Evolutionary conservation across 2,329 filamentous ascomycete species (phyloP), one percentile per base, ranked within the genome.

Genomic region (Exophiala viscosa): DNA sequence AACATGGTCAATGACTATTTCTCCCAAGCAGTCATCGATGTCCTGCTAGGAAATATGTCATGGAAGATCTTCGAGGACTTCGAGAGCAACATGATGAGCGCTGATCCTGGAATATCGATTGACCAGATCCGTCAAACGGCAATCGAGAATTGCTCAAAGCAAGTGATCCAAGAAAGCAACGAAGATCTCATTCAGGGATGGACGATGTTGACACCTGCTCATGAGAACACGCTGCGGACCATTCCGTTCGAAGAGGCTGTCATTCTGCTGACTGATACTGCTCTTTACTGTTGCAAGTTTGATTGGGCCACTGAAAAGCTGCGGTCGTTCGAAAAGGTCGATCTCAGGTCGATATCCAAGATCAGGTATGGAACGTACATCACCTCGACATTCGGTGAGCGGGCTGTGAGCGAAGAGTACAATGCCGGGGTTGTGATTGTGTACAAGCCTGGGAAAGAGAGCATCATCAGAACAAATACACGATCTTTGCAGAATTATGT

Each of bases 1-100:
- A 97, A 96, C 60, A 93, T 97, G 71, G 90, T 99, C 60, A 96
- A 95, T 62, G 93, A 99, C 71, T 96, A 95, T 69, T 97, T 97
- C 70, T 87, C 91, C 17, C 93, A 99, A 68, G 88, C 90, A 0
- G 89, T 88, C 45, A 96, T 99, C 60, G 93, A 99, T 68, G 97
- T 93, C 66, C 80, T 96, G 3, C 81, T 97, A 0, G 93, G 93
- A 15, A 93, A 93, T 61, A 88, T 95, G 9, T 90, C 86, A 0
- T 85, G 85, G 1, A 77, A 84, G 13, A 87, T 96, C 2, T 97
- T 97, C 66, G 88, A 92, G 51, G 93, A 99, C 61, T 99, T 99
- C 58, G 90, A 96, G 65, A 84, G 86, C 13, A 87, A 91, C 62
- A 90, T 99, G 83, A 95, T 91, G 81, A 91, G 85, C 39, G 87